Percentiles rank a stretch among this genome's conserved stretches.
Evolutionary conservation across 441 rosid genomes (phyloP).

Genomic region (Erodium texanum): DNA sequence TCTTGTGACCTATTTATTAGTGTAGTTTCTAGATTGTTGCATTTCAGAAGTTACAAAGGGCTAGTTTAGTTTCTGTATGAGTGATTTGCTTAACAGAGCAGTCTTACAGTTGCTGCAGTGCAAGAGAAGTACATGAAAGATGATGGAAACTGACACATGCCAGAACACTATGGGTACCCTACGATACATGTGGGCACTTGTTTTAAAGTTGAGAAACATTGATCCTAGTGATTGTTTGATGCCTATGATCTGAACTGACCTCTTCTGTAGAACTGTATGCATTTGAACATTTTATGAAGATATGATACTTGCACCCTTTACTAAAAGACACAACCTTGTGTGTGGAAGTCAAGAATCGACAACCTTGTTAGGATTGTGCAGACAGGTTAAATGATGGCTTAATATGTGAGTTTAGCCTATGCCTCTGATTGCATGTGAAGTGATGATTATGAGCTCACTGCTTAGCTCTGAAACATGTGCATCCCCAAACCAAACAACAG

Average conservation of each 20-base stretch:
- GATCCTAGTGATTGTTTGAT: too few species aligned
- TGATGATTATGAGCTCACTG: too few species aligned
- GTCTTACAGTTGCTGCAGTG: conserved; percentile 62
- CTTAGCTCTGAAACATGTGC: too few species aligned
- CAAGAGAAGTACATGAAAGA: conserved; percentile 86
- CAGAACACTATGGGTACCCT: too few species aligned
- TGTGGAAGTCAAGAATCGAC: not conserved
- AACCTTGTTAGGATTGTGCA: not conserved
- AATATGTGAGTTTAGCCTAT: not conserved
- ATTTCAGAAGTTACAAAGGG: not conserved
- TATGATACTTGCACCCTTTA: too few species aligned
- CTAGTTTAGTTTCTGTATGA: too few species aligned
- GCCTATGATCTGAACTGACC: too few species aligned
- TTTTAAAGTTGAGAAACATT: not conserved
- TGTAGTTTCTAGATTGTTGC: not conserved
- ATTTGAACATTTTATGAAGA: too few species aligned
- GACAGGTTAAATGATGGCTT: not conserved
- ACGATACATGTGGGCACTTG: too few species aligned
- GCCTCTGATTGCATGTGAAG: not conserved
- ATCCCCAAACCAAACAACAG: too few species aligned
- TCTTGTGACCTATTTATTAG: not conserved
- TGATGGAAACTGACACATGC: too few species aligned
- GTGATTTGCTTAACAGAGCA: conserved; percentile 43
- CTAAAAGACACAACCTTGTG: not conserved
- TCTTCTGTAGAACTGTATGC: too few species aligned